phyloP scores from a whole-genome alignment of 495 filamentous ascomycete genomes.

The Hypoxylon intermedium region DNA sequence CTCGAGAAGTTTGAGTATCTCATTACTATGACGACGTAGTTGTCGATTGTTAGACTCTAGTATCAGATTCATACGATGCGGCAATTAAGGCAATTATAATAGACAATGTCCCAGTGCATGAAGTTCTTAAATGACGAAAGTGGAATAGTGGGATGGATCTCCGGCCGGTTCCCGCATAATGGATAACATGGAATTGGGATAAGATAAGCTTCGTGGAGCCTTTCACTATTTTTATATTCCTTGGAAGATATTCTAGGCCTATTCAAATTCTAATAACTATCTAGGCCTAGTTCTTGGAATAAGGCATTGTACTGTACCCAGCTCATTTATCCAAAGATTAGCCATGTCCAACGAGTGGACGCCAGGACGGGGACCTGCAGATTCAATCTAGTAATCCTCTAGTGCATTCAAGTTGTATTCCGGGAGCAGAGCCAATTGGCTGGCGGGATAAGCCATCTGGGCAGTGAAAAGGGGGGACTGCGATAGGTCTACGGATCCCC shows the following conservation, averaged over 20 bases:
- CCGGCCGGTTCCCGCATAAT: not conserved
- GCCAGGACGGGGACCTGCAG: slow-evolving; percentile 20
- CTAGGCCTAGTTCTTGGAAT: not conserved
- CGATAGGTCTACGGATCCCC: slow-evolving; percentile 11
- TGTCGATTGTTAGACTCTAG: no score
- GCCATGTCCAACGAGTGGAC: slow-evolving; percentile 3
- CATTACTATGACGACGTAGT: no score
- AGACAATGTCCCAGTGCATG: no score
- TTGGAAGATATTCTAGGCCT: no score
- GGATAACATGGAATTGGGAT: not conserved
- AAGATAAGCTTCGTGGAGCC: not conserved
- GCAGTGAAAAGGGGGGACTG: slow-evolving; percentile 13
- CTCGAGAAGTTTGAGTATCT: no score
- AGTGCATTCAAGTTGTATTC: not conserved
- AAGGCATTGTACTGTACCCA: not conserved
- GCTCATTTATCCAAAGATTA: slow-evolving; percentile 18
- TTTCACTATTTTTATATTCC: slow-evolving; percentile 1
- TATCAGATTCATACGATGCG: no score
- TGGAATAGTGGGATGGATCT: no score
- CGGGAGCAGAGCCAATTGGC: no score
- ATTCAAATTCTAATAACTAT: no score
- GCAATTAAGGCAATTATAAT: no score
- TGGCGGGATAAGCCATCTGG: no score
- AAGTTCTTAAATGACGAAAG: no score
- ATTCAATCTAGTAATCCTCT: slow-evolving; percentile 8